Evolutionary conservation across 257 asterid genomes (phyloP).

Genomic region (Coffea eugenioides): DNA sequence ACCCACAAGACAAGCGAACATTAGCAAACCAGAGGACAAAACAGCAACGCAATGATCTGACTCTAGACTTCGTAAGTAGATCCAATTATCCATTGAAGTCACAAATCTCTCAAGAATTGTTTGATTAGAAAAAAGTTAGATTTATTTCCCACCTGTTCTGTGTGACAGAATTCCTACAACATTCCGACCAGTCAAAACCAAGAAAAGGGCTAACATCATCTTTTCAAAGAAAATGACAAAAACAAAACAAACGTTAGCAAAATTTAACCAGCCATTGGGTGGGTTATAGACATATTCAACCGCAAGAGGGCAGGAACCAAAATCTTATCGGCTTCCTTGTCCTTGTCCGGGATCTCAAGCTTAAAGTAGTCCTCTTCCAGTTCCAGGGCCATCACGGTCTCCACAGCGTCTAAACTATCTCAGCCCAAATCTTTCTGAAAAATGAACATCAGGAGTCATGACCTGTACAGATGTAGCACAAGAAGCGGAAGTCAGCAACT

Average conservation of each 20-base stretch:
- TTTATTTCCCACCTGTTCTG: conserved; percentile 13
- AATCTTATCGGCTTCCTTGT: conserved; percentile 75
- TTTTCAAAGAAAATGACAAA: conserved; percentile 18
- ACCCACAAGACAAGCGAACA: neutral
- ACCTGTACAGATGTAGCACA: conserved; percentile 46
- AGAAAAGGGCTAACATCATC: neutral
- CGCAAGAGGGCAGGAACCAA: conserved; percentile 70
- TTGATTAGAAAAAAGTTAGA: neutral
- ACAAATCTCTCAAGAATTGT: neutral
- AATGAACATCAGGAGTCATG: conserved; percentile 66
- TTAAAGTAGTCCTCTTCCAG: conserved; percentile 65
- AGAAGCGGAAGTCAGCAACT: conserved; percentile 8
- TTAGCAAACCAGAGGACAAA: neutral
- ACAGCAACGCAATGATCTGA: neutral
- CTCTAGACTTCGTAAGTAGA: neutral
- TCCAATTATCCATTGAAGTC: neutral
- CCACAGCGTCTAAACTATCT: conserved; percentile 89
- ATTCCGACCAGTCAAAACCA: conserved; percentile 1
- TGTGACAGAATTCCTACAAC: neutral
- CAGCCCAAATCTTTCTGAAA: conserved; percentile 79
- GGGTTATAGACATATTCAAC: conserved; percentile 67
- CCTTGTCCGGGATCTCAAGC: conserved; percentile 66
- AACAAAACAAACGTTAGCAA: conserved; percentile 9
- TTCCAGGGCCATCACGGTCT: conserved; percentile 80
- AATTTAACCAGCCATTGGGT: conserved; percentile 76